Percentiles rank a stretch among this genome's conserved stretches.
These are phyloP conservation scores for Pseudogymnoascus sp. DNA, from an alignment of 2,329 filamentous ascomycete genomes.

Conservation along the genomic window DNA sequence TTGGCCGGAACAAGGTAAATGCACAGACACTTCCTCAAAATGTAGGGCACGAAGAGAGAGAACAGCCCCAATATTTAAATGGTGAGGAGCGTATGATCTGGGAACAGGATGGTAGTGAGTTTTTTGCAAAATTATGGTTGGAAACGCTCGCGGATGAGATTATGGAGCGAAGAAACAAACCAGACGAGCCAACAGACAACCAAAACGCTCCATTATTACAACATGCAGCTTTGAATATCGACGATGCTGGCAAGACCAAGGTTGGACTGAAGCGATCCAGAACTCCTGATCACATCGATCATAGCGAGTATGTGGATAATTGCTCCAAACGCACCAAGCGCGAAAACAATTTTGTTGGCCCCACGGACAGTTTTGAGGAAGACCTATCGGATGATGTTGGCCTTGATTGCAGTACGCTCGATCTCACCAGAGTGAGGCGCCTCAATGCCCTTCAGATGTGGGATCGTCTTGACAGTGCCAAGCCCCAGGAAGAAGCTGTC, in stretches of 20 bases:
- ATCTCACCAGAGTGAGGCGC: background rate
- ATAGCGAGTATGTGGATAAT: background rate
- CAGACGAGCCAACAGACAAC: background rate
- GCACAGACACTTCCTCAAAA: background rate
- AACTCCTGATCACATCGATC: background rate
- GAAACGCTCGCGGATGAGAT: background rate
- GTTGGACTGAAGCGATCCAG: background rate
- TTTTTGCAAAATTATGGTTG: background rate
- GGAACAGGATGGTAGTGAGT: background rate
- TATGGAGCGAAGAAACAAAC: background rate
- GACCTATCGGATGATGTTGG: background rate
- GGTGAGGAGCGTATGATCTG: background rate
- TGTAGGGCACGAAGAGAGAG: background rate
- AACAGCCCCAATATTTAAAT: background rate
- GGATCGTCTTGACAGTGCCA: background rate
- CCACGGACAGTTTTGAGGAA: background rate
- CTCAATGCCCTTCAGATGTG: background rate
- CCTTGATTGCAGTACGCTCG: background rate
- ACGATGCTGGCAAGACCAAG: background rate
- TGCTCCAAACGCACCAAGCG: background rate
- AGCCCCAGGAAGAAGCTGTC: background rate
- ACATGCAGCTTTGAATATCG: background rate
- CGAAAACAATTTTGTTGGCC: background rate
- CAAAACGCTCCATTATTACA: background rate
- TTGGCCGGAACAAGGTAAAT: background rate